phyloP scores from a whole-genome alignment of 805 yeast species.

The Candida alai region DNA sequence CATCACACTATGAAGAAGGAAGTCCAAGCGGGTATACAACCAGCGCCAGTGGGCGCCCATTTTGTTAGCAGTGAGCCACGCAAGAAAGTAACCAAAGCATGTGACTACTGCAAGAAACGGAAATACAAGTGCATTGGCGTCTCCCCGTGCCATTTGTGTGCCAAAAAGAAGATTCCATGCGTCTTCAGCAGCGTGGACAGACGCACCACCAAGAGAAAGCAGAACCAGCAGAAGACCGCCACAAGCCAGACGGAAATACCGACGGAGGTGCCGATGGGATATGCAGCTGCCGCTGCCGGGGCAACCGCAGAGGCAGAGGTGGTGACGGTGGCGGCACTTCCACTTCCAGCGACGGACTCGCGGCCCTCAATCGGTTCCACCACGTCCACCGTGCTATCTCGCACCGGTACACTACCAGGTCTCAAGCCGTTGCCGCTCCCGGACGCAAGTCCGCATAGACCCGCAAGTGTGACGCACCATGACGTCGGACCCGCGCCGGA shows the following conservation, averaged over 20 bases:
- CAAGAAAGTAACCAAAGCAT: slow-evolving; percentile 45
- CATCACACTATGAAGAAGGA: no score
- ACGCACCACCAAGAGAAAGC: slow-evolving; percentile 14
- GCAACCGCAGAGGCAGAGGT: not conserved
- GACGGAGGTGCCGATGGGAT: no score
- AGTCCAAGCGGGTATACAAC: no score
- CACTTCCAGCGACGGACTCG: not conserved
- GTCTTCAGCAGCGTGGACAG: slow-evolving; percentile 22
- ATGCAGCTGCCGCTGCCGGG: no score
- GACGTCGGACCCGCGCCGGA: slow-evolving; percentile 1
- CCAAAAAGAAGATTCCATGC: slow-evolving; percentile 25
- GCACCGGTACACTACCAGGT: no score
- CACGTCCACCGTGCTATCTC: not conserved
- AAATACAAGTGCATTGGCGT: slow-evolving; percentile 25
- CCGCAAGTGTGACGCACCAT: no score
- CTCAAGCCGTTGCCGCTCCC: no score
- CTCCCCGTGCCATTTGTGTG: slow-evolving; percentile 37
- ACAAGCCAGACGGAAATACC: not conserved
- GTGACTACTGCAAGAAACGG: slow-evolving; percentile 43
- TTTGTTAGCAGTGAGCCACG: slow-evolving; percentile 5
- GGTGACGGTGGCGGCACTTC: not conserved
- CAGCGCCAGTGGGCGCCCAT: no score
- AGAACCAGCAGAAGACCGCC: slow-evolving; percentile 5
- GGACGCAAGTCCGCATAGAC: no score
- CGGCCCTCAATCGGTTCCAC: not conserved